Conservation (phyloP, 768 basidiomycete genomes). For the Podaxis rugospora region DNA sequence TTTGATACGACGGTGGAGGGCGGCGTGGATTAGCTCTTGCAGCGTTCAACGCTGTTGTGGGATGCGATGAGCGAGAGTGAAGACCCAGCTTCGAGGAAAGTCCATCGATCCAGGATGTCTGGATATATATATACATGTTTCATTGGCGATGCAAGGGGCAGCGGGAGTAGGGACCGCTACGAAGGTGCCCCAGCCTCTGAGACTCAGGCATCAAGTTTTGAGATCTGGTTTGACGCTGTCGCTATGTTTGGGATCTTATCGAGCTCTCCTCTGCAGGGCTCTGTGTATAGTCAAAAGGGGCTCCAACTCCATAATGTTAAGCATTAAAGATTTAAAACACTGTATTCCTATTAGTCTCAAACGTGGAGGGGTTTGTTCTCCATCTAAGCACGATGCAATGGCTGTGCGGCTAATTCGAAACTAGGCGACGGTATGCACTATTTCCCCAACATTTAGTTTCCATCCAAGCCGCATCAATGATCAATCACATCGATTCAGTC, state of each 20-base stretch:
- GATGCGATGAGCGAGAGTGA: neutral
- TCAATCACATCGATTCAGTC: neutral
- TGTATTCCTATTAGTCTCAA: too few species aligned
- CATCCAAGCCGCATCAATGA: neutral
- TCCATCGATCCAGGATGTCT: neutral
- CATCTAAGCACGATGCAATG: neutral
- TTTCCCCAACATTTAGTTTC: neutral
- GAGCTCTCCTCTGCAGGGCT: neutral
- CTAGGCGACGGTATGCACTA: neutral
- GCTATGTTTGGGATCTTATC: neutral
- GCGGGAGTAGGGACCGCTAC: neutral
- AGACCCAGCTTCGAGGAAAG: slow-evolving; percentile 1
- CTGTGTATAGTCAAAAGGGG: neutral
- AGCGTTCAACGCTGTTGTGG: neutral
- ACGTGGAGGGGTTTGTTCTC: too few species aligned
- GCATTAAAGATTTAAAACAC: neutral
- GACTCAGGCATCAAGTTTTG: neutral
- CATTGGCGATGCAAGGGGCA: neutral
- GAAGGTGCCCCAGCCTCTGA: neutral
- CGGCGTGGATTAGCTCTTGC: neutral
- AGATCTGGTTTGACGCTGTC: neutral
- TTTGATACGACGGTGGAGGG: neutral
- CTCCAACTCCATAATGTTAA: neutral
- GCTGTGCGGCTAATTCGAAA: neutral
- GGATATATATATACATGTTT: neutral